Evolutionary conservation across 495 filamentous ascomycete species (phyloP), one percentile per base, ranked within the genome.

Genomic region (Entonaema liquescens): DNA sequence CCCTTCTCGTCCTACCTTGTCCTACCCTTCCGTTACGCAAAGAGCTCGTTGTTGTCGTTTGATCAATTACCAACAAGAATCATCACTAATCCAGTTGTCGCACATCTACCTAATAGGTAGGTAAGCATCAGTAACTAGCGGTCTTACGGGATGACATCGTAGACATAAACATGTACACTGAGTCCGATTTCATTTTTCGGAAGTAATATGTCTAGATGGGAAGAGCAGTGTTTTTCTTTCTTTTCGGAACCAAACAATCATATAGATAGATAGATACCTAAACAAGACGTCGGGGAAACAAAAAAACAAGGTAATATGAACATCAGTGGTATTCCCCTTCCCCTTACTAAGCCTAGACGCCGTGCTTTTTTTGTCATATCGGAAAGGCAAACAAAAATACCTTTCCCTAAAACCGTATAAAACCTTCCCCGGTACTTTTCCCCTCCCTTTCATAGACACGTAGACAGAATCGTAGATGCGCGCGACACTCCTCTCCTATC

Each of bases 241-340:
- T n/a, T n/a, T n/a, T n/a, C n/a, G n/a, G n/a, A n/a, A n/a, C n/a
- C n/a, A n/a, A n/a, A n/a, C n/a, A n/a, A n/a, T n/a, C 11, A 40
- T 31, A 6, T 38, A n/a, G 35, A 2, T 15, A 38, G 9, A 0
- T 11, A 47, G 42, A 11, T 47, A 47, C 7, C 9, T 4, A 17
- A 40, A 6, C 5, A 40, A 15, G 8, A 47, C 3, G 29, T 40
- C 33, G 52, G 19, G 4, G 52, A 29, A 5, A 44, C 4, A 29
- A 44, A n/a, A 26, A 54, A 26, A 53, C 44, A 38, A 49, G 38
- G 38, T n/a, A 40, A 47, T 21, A 50, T 50, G 50, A 73, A 68
- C 65, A 70, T 68, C 58, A 72, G 73, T 77, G 75, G 73, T 77
- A 77, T 76, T n/a, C 70, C 65, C 62, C 60, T 15, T 26, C 23